A percentile compares a stretch with the other conserved stretches of the same genome.
phyloP scores from a whole-genome alignment of 1,284 basidiomycete species.

The Microstroma glucosiphilum region DNA sequence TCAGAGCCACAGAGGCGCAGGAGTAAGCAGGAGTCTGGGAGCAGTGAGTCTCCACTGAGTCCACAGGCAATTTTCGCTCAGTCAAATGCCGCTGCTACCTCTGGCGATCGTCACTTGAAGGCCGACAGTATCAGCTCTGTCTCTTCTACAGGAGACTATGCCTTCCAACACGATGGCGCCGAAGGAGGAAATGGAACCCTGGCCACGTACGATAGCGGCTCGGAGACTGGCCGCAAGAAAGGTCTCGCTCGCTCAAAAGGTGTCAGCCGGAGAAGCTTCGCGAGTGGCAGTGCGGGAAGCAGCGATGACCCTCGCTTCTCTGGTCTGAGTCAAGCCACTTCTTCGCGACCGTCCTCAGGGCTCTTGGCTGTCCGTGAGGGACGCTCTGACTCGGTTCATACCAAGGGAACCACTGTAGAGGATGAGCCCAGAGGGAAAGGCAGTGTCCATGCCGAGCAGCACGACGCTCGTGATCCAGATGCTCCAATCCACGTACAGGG shows the following conservation, averaged over 20 bases:
- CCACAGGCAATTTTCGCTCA: too few species aligned
- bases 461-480: too few species aligned
- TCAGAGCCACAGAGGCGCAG: slow-evolving; percentile 9
- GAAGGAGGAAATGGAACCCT: slow-evolving; percentile 12
- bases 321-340: slow-evolving; percentile 25
- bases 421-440: too few species aligned
- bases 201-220: slow-evolving; percentile 13
- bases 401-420: too few species aligned
- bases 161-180: slow-evolving; percentile 6
- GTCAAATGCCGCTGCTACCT: too few species aligned
- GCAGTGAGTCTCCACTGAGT: slow-evolving; percentile 7
- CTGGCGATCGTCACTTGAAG: slow-evolving; percentile 15
- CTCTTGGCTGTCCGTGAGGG: background rate
- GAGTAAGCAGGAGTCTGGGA: slow-evolving; percentile 13
- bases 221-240: slow-evolving; percentile 8
- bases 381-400: background rate
- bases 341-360: slow-evolving; percentile 4
- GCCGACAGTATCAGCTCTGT: slow-evolving; percentile 29
- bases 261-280: background rate
- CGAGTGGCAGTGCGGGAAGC: background rate
- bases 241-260: background rate
- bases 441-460: too few species aligned
- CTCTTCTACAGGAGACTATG: slow-evolving; percentile 28
- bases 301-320: slow-evolving; percentile 8
- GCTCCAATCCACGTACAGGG: too few species aligned